Percentiles rank a stretch among this genome's conserved stretches.
phyloP scores from a whole-genome alignment of 176 grass and related monocot species.

The Aegilops bicornis region DNA sequence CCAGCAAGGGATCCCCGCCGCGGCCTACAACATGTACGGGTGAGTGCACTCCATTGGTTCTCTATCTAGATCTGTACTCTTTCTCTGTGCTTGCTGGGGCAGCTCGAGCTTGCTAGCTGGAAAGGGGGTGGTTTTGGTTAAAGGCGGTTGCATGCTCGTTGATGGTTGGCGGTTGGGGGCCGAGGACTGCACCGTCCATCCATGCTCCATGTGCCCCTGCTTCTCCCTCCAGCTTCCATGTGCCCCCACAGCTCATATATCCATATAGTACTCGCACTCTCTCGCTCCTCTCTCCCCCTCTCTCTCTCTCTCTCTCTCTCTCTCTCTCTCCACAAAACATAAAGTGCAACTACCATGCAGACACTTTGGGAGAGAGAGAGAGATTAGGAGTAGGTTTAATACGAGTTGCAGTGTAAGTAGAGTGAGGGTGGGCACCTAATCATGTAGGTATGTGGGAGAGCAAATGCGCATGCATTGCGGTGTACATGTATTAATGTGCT shows the following conservation, averaged over 20 bases:
- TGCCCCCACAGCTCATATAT: not conserved
- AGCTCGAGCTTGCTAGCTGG: slow-evolving; percentile 48
- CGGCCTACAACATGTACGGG: slow-evolving; percentile 44
- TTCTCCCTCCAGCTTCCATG: not conserved
- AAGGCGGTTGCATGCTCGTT: slow-evolving; percentile 37
- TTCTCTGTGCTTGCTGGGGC: not conserved
- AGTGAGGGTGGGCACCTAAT: not conserved
- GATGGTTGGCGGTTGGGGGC: slow-evolving; percentile 47
- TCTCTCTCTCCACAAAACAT: not conserved
- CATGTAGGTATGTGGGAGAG: not conserved
- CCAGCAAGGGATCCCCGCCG: slow-evolving; percentile 45
- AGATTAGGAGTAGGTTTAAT: not conserved
- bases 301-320: not conserved
- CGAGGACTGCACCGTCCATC: slow-evolving; percentile 55
- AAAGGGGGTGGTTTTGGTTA: slow-evolving; percentile 42
- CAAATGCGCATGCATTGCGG: not conserved
- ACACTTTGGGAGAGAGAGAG: not conserved
- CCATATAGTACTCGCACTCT: not conserved
- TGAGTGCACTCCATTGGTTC: not conserved
- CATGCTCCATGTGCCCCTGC: slow-evolving; percentile 30
- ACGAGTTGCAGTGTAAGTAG: not conserved
- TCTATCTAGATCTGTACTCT: not conserved
- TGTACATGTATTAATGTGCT: not conserved
- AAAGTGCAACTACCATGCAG: not conserved
- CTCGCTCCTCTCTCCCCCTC: not conserved